Evolutionary conservation across 257 asterid genomes (phyloP), one percentile per base, ranked within the genome.

Genomic region (Plantago ovata): DNA sequence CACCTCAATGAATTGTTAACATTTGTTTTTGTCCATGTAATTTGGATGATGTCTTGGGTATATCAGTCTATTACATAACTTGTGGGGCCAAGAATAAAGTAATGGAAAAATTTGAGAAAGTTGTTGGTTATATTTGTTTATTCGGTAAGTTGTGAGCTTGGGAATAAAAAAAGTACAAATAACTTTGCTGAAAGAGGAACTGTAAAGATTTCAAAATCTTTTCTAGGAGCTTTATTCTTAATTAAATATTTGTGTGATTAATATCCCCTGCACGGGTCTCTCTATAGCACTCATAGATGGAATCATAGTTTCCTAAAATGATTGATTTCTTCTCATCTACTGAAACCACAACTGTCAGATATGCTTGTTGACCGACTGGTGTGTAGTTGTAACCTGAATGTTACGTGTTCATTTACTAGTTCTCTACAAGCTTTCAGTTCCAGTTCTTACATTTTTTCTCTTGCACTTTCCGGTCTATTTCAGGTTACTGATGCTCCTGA

Each of bases 401-500:
- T 47, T 28, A 43, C 53, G 53, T 22, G 45, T 51, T 54, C 49
- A 42, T 42, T 54, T 15, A 58, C 48, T 59, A 44, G 38, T 36
- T 49, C 21, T 49, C 36, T 9, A 49, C 55, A 28, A 28, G 6
- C 36, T 28, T 49, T 49, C 45, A 12, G 48, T 45, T 64, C 49
- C 47, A 16, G 33, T 47, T 47, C 44, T 21, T 45, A 41, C 38
- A 9, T 53, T 47, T 55, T 15, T 13, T 21, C 42, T 20, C 48
- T 28, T 6, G 61, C 44, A 6, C 36, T 4, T n/a, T n/a, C n/a
- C 36, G 36, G 36, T 60, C 62, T 59, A 19, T 53, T 70, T 44
- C 90, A 90, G 98, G 86, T 90, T 44, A 82, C 96, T 38, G 93
- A 83, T 85, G 84, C 98, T 65, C 98, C 98, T 41, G 98, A 91